A percentile compares a stretch with the other conserved stretches of the same genome.
These are phyloP conservation scores for Prototheca wickerhamii DNA, from an alignment of 163 green algal species.

Conservation along the genomic window DNA sequence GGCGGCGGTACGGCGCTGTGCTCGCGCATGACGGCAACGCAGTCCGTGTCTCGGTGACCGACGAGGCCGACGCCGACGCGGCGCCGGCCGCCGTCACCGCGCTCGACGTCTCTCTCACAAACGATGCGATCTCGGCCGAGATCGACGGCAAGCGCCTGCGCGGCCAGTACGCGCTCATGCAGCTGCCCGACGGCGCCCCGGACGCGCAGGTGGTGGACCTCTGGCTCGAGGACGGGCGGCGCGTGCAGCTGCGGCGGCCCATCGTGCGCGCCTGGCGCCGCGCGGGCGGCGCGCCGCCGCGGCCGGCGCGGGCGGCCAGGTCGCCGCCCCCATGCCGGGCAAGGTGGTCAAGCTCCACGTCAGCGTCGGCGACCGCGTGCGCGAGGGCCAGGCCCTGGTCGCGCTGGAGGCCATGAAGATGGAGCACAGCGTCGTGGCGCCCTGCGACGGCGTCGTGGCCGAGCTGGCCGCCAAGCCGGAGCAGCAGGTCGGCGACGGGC, in stretches of 20 bases:
- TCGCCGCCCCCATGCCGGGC: constrained; percentile 64
- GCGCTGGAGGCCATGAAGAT: constrained; percentile 84
- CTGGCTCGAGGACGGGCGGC: constrained; percentile 42
- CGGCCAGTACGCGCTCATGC: constrained; percentile 4
- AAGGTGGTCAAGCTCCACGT: constrained; percentile 46
- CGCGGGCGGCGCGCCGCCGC: constrained; percentile 6
- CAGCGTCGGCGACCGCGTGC: constrained; percentile 16
- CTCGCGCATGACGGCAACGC: too few relatives aligned
- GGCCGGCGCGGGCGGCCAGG: constrained; percentile 19
- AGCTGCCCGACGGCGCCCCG: constrained; percentile 13
- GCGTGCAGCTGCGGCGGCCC: constrained; percentile 45
- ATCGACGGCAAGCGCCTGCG: constrained; percentile 26
- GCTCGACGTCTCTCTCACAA: not conserved
- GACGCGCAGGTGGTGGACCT: constrained; percentile 45
- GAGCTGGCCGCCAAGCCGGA: constrained; percentile 26
- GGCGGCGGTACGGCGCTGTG: too few relatives aligned
- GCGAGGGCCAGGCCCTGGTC: constrained; percentile 44
- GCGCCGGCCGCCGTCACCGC: not conserved
- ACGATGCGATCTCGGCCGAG: constrained; percentile 25
- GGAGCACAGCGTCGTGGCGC: constrained; percentile 51
- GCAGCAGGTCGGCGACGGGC: constrained; percentile 47
- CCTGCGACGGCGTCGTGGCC: constrained; percentile 20
- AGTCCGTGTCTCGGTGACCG: too few relatives aligned
- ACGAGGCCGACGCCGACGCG: too few relatives aligned
- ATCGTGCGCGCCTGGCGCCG: constrained; percentile 27